These are phyloP conservation scores for Trifolium subterraneum DNA, from an alignment of 306 rosid species.

Conservation along the genomic window DNA sequence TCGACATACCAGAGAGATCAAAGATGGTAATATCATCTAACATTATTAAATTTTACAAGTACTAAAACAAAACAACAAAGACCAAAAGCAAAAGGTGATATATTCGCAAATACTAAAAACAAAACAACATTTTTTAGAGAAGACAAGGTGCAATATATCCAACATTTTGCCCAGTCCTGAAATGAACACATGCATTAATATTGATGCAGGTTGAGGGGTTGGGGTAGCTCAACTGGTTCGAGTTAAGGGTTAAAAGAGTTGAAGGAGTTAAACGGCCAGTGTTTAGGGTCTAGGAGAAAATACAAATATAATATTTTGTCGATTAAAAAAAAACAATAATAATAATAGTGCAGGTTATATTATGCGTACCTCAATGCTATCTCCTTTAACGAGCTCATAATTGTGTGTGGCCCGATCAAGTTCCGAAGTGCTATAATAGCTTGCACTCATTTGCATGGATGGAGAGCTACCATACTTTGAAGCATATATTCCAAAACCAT, in stretches of 20 bases:
- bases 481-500: slow-evolving; percentile 87
- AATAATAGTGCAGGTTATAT: not conserved
- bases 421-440: slow-evolving; percentile 75
- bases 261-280: not conserved
- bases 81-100: not conserved
- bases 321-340: no score
- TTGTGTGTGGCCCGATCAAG: slow-evolving; percentile 78
- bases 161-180: no score
- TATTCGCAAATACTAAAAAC: not conserved
- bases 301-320: not conserved
- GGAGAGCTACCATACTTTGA: slow-evolving; percentile 78
- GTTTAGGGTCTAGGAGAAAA: not conserved
- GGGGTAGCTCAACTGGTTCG: not conserved
- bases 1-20: not conserved
- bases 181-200: not conserved
- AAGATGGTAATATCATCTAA: not conserved
- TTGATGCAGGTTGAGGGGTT: not conserved
- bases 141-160: no score
- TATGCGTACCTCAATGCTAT: slow-evolving; percentile 73
- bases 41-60: not conserved
- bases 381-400: slow-evolving; percentile 77
- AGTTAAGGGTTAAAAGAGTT: not conserved
- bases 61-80: no score
- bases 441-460: slow-evolving; percentile 93
- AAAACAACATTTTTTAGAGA: no score